Percentiles rank a stretch among this genome's conserved stretches.
phyloP scores from a whole-genome alignment of 495 filamentous ascomycete species.

The Penicillium soppii region DNA sequence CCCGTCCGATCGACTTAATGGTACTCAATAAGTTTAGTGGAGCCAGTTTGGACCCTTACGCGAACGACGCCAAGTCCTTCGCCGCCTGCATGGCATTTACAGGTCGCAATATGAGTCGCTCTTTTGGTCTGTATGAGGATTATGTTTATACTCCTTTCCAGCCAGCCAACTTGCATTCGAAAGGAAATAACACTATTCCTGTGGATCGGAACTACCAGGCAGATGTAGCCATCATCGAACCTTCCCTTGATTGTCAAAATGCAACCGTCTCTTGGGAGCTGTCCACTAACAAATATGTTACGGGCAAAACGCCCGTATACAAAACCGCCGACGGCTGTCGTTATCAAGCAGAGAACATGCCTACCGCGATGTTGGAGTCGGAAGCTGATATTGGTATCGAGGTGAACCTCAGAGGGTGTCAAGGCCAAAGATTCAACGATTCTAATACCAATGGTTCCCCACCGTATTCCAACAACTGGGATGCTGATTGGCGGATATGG shows the following conservation, averaged over 20 bases:
- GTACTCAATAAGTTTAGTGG: background rate
- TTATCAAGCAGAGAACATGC: background rate
- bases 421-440: background rate
- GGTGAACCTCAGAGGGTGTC: background rate
- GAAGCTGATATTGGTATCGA: background rate
- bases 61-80: background rate
- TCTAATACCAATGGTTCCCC: too few species aligned
- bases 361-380: background rate
- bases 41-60: background rate
- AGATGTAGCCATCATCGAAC: background rate
- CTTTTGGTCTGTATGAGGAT: background rate
- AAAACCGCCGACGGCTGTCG: background rate
- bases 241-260: background rate
- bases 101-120: background rate
- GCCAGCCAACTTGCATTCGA: background rate
- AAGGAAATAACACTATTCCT: background rate
- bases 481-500: background rate
- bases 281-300: background rate
- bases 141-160: conserved; percentile 3
- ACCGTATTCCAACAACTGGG: background rate
- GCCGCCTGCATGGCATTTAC: background rate
- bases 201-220: background rate
- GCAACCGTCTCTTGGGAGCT: background rate
- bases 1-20: background rate
- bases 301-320: background rate